A percentile compares a stretch with the other conserved stretches of the same genome.
phyloP scores from a whole-genome alignment of 2,329 filamentous ascomycete species.

The Colletotrichum sp. region DNA sequence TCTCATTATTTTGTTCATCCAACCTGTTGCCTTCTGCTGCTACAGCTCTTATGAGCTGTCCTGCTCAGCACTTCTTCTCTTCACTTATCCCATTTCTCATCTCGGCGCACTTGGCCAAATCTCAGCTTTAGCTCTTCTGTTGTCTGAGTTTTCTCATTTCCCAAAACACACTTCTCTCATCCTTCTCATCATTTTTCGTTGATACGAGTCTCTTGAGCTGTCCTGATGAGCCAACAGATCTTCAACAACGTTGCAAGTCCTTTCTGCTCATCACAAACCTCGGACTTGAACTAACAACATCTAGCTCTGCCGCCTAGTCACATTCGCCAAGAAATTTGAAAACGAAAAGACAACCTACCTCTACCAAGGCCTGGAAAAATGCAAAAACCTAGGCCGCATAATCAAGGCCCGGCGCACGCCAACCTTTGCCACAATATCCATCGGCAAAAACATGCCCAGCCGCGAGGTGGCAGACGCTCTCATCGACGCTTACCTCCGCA shows the following conservation, averaged over 20 bases:
- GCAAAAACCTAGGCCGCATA: constrained; percentile 44
- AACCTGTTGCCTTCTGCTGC: too few relatives aligned
- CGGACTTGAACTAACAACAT: not conserved
- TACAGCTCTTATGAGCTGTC: too few relatives aligned
- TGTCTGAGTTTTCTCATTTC: too few relatives aligned
- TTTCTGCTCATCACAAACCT: not conserved
- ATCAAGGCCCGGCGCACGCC: constrained; percentile 47
- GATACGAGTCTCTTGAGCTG: too few relatives aligned
- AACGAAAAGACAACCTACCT: constrained; percentile 33
- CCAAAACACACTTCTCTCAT: too few relatives aligned
- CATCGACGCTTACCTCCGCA: constrained; percentile 58
- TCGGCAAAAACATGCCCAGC: constrained; percentile 44
- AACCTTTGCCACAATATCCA: constrained; percentile 34
- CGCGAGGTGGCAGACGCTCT: constrained; percentile 52
- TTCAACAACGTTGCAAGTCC: not conserved
- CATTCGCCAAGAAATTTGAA: constrained; percentile 25
- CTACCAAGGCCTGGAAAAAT: constrained; percentile 36
- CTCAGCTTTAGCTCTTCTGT: too few relatives aligned
- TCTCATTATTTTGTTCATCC: too few relatives aligned
- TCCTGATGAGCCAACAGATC: not conserved
- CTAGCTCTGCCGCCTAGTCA: constrained; percentile 28
- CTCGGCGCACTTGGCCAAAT: too few relatives aligned
- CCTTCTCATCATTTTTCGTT: too few relatives aligned
- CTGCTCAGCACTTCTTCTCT: too few relatives aligned
- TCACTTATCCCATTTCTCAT: too few relatives aligned